Percentiles rank a stretch among this genome's conserved stretches.
These are phyloP conservation scores for Quercus tomentella DNA, from an alignment of 331 rosid genomes.

Conservation along the genomic window DNA sequence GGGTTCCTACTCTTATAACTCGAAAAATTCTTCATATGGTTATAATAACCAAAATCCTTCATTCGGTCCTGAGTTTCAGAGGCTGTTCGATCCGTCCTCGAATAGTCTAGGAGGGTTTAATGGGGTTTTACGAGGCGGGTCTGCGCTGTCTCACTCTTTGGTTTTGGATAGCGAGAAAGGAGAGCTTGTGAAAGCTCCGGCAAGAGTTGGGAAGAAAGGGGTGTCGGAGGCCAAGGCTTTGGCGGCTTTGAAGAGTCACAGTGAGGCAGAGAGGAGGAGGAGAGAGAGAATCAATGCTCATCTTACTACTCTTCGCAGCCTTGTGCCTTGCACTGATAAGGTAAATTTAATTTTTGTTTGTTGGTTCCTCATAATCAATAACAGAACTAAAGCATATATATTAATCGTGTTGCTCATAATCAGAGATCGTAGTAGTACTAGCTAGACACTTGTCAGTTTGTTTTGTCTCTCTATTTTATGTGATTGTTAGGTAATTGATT, in stretches of 20 bases:
- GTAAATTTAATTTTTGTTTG: slow-evolving; percentile 23
- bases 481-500: neutral
- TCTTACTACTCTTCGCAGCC: slow-evolving; percentile 72
- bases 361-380: neutral
- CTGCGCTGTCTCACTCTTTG: slow-evolving; percentile 36
- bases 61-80: slow-evolving; percentile 18
- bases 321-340: slow-evolving; percentile 65
- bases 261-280: slow-evolving; percentile 95
- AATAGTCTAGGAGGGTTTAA: slow-evolving; percentile 21
- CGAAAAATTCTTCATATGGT: slow-evolving; percentile 24
- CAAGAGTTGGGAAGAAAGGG: slow-evolving; percentile 46
- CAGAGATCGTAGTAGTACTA: neutral
- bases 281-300: slow-evolving; percentile 91
- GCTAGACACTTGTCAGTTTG: neutral
- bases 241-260: slow-evolving; percentile 80
- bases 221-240: slow-evolving; percentile 58
- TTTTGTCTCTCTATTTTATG: neutral
- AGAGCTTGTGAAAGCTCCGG: slow-evolving; percentile 53
- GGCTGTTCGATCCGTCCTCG: slow-evolving; percentile 31
- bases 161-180: slow-evolving; percentile 55
- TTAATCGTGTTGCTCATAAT: neutral
- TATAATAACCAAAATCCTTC: slow-evolving; percentile 2
- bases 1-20: slow-evolving; percentile 41
- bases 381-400: neutral
- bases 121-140: slow-evolving; percentile 30